Evolutionary conservation across 1,284 basidiomycete species (phyloP), one percentile per base, ranked within the genome.

Genomic region (Gymnopus androsaceus): DNA sequence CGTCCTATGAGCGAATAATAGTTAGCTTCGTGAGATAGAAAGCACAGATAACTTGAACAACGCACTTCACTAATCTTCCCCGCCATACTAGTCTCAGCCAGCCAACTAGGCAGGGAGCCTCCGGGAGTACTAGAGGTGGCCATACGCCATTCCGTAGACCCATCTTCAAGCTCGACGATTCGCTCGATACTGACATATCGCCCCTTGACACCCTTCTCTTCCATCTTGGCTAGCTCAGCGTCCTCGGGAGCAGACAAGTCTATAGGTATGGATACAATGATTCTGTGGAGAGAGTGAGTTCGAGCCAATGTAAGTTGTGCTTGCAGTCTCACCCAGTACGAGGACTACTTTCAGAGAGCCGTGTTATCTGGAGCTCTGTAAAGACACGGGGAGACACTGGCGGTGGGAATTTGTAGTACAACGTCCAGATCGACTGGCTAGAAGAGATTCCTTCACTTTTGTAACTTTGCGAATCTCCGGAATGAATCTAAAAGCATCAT

Each of bases 91-190:
- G 71, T 74, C 56, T 89, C 83, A 1, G 78, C 77, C 52, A 90
- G 56, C 62, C 87, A 87, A 25, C 72, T 71, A 3, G 89, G 88
- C 38, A 91, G 85, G 44, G 68, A 77, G 8, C 88, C 88, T 28
- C 86, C 87, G 9, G 87, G 81, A 1, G 80, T 82, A 64, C 85
- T 87, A n/a, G 86, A 85, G 1, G 87, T 88, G 2, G 87, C 88
- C 86, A 90, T 89, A 46, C 81, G 76, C 89, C 90, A 92, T 67
- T 90, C 87, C 5, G 83, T 80, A 50, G 74, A 81, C 42, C 84
- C 88, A 58, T 82, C 75, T 15, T 81, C 81, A 28, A 86, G 76
- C 68, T 89, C 85, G 45, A 73, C 69, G 49, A 92, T 63, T 25
- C 80, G 78, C 67, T 92, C 89, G 3, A 89, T 83, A 60, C 83